A percentile compares a stretch with the other conserved stretches of the same genome.
Evolutionary conservation across 2,329 filamentous ascomycete genomes (phyloP).

Genomic region (Neodidymelliopsis sp.): DNA sequence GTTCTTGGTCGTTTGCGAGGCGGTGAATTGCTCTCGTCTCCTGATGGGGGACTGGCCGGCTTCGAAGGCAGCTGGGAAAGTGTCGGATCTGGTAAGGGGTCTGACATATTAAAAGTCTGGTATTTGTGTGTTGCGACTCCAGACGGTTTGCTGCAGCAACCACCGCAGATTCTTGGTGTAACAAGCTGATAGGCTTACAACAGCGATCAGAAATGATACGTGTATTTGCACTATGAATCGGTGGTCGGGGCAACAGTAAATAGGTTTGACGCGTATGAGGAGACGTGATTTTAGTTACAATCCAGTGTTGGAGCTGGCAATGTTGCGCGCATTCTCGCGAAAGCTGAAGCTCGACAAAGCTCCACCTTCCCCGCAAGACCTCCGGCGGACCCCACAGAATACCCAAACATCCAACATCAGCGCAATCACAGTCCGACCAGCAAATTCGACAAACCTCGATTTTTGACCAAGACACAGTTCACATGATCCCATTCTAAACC

Average conservation of each 20-base stretch:
- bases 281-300: not conserved
- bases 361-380: conserved; percentile 24
- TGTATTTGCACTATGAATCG: too few species aligned
- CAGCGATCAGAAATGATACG: too few species aligned
- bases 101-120: not conserved
- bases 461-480: not conserved
- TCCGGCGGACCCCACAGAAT: conserved; percentile 24
- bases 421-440: not conserved
- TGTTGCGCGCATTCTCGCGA: not conserved
- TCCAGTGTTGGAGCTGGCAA: not conserved
- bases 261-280: not conserved
- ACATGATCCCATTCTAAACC: not conserved
- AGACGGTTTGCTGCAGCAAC: not conserved
- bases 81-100: not conserved
- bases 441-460: not conserved
- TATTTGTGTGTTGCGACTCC: not conserved
- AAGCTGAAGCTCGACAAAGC: conserved; percentile 15
- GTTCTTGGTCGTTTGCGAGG: conserved; percentile 43
- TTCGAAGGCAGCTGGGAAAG: conserved; percentile 11
- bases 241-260: too few species aligned
- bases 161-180: too few species aligned
- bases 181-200: too few species aligned
- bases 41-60: conserved; percentile 12
- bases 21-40: conserved; percentile 26
- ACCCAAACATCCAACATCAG: conserved; percentile 19